phyloP scores from a whole-genome alignment of 164 flowering plant species.

The Euptelea pleiosperma region DNA sequence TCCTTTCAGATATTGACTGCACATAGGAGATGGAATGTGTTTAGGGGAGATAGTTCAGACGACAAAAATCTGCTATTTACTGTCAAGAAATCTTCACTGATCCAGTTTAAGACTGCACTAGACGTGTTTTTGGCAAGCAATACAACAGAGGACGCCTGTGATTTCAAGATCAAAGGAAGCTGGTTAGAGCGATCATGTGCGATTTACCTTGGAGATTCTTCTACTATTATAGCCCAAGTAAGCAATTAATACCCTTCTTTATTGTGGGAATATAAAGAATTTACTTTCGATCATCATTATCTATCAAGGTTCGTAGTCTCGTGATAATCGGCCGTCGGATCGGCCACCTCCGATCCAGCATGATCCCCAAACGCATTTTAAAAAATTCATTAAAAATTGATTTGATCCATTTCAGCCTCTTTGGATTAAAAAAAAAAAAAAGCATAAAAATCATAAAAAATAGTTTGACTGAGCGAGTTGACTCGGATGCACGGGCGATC shows the following conservation, averaged over 20 bases:
- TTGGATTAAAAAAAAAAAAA: no score
- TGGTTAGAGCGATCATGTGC: slow-evolving; percentile 31
- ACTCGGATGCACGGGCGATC: no score
- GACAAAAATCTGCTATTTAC: slow-evolving; percentile 31
- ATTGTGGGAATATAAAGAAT: not conserved
- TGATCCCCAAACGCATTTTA: no score
- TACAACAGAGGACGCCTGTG: slow-evolving; percentile 25
- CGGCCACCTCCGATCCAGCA: no score
- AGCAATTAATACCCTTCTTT: not conserved
- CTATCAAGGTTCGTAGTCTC: not conserved
- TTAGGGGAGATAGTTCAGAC: slow-evolving; percentile 29
- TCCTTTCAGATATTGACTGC: slow-evolving; percentile 27
- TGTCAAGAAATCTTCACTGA: slow-evolving; percentile 29
- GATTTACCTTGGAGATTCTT: slow-evolving; percentile 22
- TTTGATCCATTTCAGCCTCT: no score
- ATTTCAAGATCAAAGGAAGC: slow-evolving; percentile 38
- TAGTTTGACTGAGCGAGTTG: no score
- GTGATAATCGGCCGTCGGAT: no score
- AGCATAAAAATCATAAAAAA: no score
- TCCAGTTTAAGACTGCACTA: slow-evolving; percentile 33
- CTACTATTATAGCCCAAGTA: slow-evolving; percentile 33
- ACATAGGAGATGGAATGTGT: slow-evolving; percentile 41
- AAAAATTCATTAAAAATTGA: no score
- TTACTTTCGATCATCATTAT: not conserved
- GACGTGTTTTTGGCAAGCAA: slow-evolving; percentile 31